A percentile compares a stretch with the other conserved stretches of the same genome.
phyloP scores from a whole-genome alignment of 1,139 yeast genomes.

The Pichia sp. region DNA sequence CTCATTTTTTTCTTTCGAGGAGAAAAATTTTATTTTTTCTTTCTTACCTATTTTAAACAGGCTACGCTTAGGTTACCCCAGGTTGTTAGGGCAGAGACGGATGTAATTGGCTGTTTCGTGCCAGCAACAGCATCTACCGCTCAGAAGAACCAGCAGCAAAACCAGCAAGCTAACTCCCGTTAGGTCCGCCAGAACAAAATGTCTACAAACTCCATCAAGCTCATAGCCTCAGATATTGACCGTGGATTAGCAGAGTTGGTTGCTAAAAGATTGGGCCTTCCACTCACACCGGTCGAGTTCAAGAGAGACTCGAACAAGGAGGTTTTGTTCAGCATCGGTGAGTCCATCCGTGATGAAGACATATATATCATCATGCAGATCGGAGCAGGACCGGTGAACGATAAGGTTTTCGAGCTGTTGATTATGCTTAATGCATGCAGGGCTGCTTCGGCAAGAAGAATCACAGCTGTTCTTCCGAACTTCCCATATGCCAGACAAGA shows the following conservation, averaged over 20 bases:
- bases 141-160: neutral
- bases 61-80: neutral
- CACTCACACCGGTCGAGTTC: constrained; percentile 59
- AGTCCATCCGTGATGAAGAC: constrained; percentile 95
- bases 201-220: constrained; percentile 83
- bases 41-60: neutral
- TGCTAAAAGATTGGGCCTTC: constrained; percentile 58
- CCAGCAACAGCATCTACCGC: neutral
- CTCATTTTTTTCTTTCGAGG: neutral
- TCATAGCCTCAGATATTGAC: constrained; percentile 85
- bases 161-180: neutral
- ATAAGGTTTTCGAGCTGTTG: constrained; percentile 77
- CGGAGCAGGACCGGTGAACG: constrained; percentile 90
- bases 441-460: constrained; percentile 90
- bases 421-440: constrained; percentile 95
- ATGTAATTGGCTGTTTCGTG: neutral
- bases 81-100: neutral
- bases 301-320: constrained; percentile 78
- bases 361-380: constrained; percentile 84
- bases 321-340: constrained; percentile 88
- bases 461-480: constrained; percentile 92
- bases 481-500: constrained; percentile 98
- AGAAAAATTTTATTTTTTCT: neutral
- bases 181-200: constrained; percentile 30
- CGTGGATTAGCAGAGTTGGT: constrained; percentile 84